Base-by-base conservation (phyloP, 2,329 filamentous ascomycete genomes). In the Scedosporium boydii region DNA sequence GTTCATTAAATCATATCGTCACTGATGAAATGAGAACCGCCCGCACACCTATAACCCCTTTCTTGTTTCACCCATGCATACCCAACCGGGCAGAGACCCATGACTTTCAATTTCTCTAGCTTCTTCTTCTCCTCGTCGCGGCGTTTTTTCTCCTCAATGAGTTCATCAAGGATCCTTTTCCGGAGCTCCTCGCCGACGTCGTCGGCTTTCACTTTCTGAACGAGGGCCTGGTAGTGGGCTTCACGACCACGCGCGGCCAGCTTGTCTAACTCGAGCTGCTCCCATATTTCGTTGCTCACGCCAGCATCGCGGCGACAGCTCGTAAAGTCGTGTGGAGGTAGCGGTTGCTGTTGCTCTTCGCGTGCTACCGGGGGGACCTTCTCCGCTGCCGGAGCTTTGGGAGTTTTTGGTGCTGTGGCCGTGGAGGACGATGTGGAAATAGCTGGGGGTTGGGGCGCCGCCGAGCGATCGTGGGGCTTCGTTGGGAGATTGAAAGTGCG, bases 31-130 rank as follows among this genome's bases (percentile, higher is more conserved):
- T 90, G 87, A 2, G 68, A 69, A 0, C 87, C 87, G 0, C 81
- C 87, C 0, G 78, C 78, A 73, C 88, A 90, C 4, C 85, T 71
- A 70, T 84, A 91, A 0, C 87, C 87, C 1, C 67, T 69, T 1
- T 2, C 48, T 67, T 87, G 80, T 66, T 82, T 83, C 27, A 88
- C 83, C 88, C 88, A 91, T 0, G 63, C 61, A 68, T 58, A 91
- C 0, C 87, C 88, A 18, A 62, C 44, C 0, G 77, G 75, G 70
- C 88, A 92, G 0, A 71, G 59, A 0, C 87, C 87, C 74, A 84
- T 76, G 1, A 66, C 34, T 65, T 69, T 72, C 65, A 91, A 69
- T 67, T 80, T 85, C 46, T 68, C 66, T 71, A 82, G 78, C 10
- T 67, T 70, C 18, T 71, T 67, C 27, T 68, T 68, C 63, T 81